Evolutionary conservation across 176 grass and related monocot genomes (phyloP), one percentile per base, ranked within the genome.

Genomic region (Carex myosuroides): DNA sequence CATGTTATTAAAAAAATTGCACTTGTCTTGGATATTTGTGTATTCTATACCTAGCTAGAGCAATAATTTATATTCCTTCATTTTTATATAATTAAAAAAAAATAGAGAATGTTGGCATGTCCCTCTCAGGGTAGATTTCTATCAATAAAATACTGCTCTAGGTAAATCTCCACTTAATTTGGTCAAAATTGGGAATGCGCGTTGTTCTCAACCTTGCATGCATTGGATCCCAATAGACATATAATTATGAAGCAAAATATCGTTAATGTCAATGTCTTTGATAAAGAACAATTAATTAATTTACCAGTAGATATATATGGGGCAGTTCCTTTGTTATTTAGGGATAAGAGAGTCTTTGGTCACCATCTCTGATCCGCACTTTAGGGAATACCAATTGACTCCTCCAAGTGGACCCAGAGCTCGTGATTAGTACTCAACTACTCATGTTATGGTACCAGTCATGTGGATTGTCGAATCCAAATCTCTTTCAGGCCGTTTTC

Each of bases 341-440:
- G 9, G 24, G 6, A 30, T 56, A 57, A 78, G 10, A 8, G 24
- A 46, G 16, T 80, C 50, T 67, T 83, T 67, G 80, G 61, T 83
- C 80, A 55, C 4, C 5, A 32, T 83, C 13, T 68, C 41, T 65
- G 64, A 63, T 83, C 80, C 80, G 80, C 44, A 83, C 7, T 83
- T 83, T 83, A 83, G 64, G 80, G 80, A 13, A 30, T 22, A 60
- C 18, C 20, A 66, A 83, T 83, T 83, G 80, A 83, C 80, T 54
- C 22, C 62, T 83, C 61, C 10, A 30, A 66, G 80, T 60, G 52
- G 62, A 63, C 9, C 80, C 62, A 11, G n/a, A 64, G 33, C 39
- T 44, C 56, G 8, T 64, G 80, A 83, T 83, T 83, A 61, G 59
- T 62, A 83, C 42, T 66, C 73, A 70, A 70, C 66, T 70, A 64